These are phyloP conservation scores for Tetrapisispora nanseiensis DNA, from an alignment of 805 yeast genomes.

Conservation along the genomic window DNA sequence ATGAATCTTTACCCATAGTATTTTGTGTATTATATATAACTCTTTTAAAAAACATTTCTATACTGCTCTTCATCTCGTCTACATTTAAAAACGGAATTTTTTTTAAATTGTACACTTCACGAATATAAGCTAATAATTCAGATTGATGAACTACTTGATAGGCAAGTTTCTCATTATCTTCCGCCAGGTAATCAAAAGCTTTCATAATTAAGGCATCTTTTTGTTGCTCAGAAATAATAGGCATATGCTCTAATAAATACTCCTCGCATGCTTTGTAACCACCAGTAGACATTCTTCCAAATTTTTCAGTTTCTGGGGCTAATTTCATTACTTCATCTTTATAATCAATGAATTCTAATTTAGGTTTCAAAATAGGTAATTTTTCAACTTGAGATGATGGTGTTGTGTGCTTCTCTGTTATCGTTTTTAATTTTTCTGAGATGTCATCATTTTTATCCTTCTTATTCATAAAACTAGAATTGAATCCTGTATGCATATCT, in stretches of 20 bases:
- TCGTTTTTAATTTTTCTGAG: conserved; percentile 3
- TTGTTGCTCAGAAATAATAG: conserved; percentile 70
- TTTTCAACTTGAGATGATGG: conserved; percentile 1
- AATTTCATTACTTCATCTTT: conserved; percentile 42
- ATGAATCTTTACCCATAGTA: conserved; percentile 61
- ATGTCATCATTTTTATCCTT: conserved; percentile 18
- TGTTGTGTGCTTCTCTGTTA: conserved; percentile 8
- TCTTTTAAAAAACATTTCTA: conserved; percentile 59
- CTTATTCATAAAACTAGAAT: conserved; percentile 70
- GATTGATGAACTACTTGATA: conserved; percentile 71
- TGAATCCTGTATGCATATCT: conserved; percentile 87
- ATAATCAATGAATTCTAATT: conserved; percentile 22
- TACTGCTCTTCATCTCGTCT: conserved; percentile 33
- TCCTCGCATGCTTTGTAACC: conserved; percentile 42
- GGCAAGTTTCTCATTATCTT: conserved; percentile 36
- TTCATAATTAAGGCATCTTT: conserved; percentile 89
- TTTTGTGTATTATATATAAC: conserved; percentile 31
- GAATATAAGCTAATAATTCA: conserved; percentile 63
- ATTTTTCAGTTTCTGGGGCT: conserved; percentile 54
- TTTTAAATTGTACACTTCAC: conserved; percentile 32
- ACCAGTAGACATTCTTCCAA: conserved; percentile 45
- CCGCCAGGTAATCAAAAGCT: conserved; percentile 75
- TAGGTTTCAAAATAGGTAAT: conserved; percentile 9
- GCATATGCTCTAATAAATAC: conserved; percentile 48
- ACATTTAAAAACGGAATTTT: conserved; percentile 27